A percentile compares a stretch with the other conserved stretches of the same genome.
phyloP scores from a whole-genome alignment of 2,329 filamentous ascomycete species.

The Hortaea sp. region DNA sequence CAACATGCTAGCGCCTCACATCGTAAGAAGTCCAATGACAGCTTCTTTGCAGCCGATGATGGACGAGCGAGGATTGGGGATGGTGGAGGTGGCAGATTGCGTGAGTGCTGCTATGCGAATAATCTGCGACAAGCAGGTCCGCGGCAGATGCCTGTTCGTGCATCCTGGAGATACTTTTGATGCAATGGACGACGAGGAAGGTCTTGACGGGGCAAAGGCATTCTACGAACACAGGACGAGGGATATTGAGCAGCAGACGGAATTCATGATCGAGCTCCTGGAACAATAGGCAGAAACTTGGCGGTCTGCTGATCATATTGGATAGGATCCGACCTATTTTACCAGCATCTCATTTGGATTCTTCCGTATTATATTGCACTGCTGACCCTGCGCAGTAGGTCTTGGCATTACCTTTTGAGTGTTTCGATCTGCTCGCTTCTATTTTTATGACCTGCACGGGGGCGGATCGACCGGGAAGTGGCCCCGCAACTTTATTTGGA shows the following conservation, averaged over 20 bases:
- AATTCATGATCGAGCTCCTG: background rate
- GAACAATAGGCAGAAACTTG: background rate
- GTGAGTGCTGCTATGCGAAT: conserved; percentile 5
- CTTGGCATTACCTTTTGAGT: too few species aligned
- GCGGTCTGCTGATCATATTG: too few species aligned
- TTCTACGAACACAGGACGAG: conserved; percentile 2
- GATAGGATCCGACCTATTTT: too few species aligned
- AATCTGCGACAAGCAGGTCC: conserved; percentile 3
- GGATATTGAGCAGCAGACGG: conserved; percentile 3
- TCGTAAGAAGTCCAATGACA: conserved; percentile 7
- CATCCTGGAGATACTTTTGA: conserved; percentile 6
- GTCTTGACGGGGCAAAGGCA: conserved; percentile 2
- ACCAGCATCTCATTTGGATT: too few species aligned
- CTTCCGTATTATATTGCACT: too few species aligned
- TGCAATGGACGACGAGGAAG: conserved; percentile 4
- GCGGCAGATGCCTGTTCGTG: conserved; percentile 5
- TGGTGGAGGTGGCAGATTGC: conserved; percentile 4
- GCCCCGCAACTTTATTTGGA: too few species aligned
- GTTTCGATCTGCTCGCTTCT: too few species aligned
- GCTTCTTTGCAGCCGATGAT: conserved; percentile 3
- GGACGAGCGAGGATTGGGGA: conserved; percentile 2
- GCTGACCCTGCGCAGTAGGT: background rate
- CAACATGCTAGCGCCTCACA: conserved; percentile 7
- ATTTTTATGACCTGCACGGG: too few species aligned
- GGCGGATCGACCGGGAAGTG: too few species aligned